These are phyloP conservation scores for Ligustrum vulgare DNA, from an alignment of 257 asterid genomes.

Conservation along the genomic window DNA sequence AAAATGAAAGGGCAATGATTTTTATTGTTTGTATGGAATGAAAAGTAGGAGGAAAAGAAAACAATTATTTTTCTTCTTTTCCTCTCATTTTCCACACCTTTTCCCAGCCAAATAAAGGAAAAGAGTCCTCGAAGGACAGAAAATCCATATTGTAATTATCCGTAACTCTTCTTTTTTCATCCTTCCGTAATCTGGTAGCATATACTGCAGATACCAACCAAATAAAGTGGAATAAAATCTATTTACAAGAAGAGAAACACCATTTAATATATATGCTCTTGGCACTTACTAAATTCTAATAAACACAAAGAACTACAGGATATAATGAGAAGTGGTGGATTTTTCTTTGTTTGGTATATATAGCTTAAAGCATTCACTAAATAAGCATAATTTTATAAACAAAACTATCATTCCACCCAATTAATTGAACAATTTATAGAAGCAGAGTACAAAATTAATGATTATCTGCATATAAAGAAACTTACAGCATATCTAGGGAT, in stretches of 20 bases:
- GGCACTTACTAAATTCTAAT: background rate
- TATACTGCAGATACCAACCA: conserved; percentile 8
- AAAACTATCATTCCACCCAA: background rate
- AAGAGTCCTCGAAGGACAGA: too few relatives aligned
- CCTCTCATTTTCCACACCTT: too few relatives aligned
- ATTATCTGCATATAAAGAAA: conserved; percentile 22
- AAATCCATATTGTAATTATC: background rate
- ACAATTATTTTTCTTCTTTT: background rate
- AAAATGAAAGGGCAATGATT: background rate
- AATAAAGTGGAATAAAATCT: conserved; percentile 2
- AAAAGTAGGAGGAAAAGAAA: background rate
- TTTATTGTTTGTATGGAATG: background rate
- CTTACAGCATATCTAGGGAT: conserved; percentile 89
- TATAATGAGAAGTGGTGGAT: background rate
- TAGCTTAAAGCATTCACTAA: background rate
- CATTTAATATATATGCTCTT: background rate
- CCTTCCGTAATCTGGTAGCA: background rate
- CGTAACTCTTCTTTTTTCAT: background rate
- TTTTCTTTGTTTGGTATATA: background rate
- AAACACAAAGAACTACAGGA: background rate
- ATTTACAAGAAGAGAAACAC: background rate
- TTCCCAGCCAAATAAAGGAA: too few relatives aligned
- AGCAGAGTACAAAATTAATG: conserved; percentile 16
- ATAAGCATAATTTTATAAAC: background rate
- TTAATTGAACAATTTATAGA: background rate